These are phyloP conservation scores for Pisolithus thermaeus DNA, from an alignment of 1,284 basidiomycete species.

Conservation along the genomic window DNA sequence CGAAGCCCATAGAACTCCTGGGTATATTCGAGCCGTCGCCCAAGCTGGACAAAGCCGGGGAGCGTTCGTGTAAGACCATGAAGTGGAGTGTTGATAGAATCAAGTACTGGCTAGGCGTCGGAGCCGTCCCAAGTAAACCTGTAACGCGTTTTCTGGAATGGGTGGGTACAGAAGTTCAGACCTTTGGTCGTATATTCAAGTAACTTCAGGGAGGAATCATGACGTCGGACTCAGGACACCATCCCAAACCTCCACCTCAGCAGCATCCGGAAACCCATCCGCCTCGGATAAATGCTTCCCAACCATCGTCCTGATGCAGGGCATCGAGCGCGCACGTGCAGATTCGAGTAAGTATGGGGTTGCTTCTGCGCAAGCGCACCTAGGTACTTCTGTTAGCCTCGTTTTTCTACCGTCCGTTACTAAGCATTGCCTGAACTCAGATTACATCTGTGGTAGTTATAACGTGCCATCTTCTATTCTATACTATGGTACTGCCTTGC, in stretches of 20 bases:
- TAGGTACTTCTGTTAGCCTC: no score
- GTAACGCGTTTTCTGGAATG: constrained; percentile 76
- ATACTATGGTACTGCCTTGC: constrained; percentile 6
- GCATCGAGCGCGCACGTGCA: no score
- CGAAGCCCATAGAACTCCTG: constrained; percentile 86
- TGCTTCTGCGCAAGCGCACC: no score
- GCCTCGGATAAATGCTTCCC: no score
- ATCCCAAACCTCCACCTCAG: constrained; percentile 30
- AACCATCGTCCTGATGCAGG: no score
- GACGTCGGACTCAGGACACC: constrained; percentile 47
- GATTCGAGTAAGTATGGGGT: no score
- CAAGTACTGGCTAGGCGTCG: constrained; percentile 82
- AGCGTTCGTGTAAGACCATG: constrained; percentile 61
- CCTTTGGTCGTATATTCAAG: constrained; percentile 22
- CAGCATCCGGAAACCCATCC: no score
- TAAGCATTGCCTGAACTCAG: no score
- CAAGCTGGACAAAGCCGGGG: constrained; percentile 27
- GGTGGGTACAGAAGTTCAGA: constrained; percentile 47
- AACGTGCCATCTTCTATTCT: background rate
- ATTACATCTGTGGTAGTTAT: background rate
- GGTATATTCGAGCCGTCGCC: constrained; percentile 81
- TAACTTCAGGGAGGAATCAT: constrained; percentile 39
- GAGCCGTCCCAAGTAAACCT: constrained; percentile 77
- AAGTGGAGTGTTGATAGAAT: constrained; percentile 91
- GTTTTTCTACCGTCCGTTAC: no score